Percentiles rank a stretch among this genome's conserved stretches.
Conservation (phyloP, 2,329 filamentous ascomycete species). For the Paraphoma sp. region DNA sequence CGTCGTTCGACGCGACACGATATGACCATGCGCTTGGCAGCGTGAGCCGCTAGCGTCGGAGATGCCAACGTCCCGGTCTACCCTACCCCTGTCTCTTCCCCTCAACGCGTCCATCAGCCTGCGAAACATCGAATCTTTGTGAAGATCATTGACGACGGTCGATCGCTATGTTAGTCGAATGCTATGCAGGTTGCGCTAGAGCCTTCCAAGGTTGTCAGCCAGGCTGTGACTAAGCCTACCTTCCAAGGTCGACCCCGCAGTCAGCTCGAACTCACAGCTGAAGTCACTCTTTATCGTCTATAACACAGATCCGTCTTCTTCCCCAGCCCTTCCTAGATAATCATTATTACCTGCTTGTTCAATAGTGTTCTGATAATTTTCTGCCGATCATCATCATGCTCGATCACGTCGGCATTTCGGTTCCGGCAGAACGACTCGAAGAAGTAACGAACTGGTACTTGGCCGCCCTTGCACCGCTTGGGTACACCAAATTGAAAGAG, state of each 20-base stretch:
- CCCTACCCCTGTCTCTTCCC: too few relatives aligned
- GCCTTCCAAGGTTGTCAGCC: not conserved
- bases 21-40: too few relatives aligned
- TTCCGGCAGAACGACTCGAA: conserved; percentile 22
- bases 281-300: not conserved
- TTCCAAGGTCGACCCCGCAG: not conserved
- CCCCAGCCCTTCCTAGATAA: too few relatives aligned
- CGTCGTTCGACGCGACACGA: too few relatives aligned
- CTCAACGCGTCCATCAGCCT: too few relatives aligned
- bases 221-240: not conserved
- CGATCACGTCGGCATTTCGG: conserved; percentile 29
- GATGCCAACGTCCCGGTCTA: too few relatives aligned
- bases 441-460: conserved; percentile 30
- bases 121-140: too few relatives aligned
- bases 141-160: too few relatives aligned
- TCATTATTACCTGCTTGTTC: not conserved
- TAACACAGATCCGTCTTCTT: too few relatives aligned
- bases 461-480: conserved; percentile 32
- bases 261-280: not conserved
- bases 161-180: too few relatives aligned
- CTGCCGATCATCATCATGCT: conserved; percentile 3
- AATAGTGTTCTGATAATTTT: not conserved
- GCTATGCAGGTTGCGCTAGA: not conserved
- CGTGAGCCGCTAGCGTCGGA: too few relatives aligned
- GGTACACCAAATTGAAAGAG: conserved; percentile 31